phyloP scores from a whole-genome alignment of 192 early-diverging fungal genomes.

The Linnemannia exigua region DNA sequence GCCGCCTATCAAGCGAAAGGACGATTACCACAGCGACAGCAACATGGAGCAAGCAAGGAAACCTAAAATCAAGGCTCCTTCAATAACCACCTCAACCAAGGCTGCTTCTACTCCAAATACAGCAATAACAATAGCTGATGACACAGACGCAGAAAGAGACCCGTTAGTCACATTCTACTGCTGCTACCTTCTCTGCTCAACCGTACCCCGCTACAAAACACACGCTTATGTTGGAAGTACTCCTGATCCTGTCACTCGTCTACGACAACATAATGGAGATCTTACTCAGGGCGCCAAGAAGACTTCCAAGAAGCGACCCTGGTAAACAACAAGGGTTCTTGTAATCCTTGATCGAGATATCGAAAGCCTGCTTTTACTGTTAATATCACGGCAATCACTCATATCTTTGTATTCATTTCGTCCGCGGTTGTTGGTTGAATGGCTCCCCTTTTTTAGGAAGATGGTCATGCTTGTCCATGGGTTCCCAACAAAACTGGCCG shows the following conservation, averaged over 20 bases:
- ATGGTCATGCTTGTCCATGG: conserved; percentile 45
- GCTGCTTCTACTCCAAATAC: not conserved
- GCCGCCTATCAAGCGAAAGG: not conserved
- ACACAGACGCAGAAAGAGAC: not conserved
- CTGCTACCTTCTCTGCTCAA: conserved; percentile 48
- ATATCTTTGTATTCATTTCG: not conserved
- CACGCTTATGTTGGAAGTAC: conserved; percentile 52
- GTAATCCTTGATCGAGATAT: too few species aligned
- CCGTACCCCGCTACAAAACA: conserved; percentile 31
- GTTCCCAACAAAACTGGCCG: conserved; percentile 47
- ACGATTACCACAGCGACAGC: not conserved
- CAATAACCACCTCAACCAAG: not conserved
- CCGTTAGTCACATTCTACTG: conserved; percentile 42
- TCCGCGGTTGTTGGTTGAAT: not conserved
- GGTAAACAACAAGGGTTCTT: conserved; percentile 23
- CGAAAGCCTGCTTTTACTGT: not conserved
- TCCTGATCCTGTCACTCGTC: conserved; percentile 39
- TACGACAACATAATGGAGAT: conserved; percentile 52
- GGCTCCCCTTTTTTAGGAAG: conserved; percentile 37
- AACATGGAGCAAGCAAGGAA: not conserved
- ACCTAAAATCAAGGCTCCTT: not conserved
- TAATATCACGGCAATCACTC: too few species aligned
- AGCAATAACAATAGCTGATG: not conserved
- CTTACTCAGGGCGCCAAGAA: conserved; percentile 48
- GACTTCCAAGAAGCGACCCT: conserved; percentile 46